Evolutionary conservation across 257 asterid species (phyloP).

Genomic region (Lantana camara): DNA sequence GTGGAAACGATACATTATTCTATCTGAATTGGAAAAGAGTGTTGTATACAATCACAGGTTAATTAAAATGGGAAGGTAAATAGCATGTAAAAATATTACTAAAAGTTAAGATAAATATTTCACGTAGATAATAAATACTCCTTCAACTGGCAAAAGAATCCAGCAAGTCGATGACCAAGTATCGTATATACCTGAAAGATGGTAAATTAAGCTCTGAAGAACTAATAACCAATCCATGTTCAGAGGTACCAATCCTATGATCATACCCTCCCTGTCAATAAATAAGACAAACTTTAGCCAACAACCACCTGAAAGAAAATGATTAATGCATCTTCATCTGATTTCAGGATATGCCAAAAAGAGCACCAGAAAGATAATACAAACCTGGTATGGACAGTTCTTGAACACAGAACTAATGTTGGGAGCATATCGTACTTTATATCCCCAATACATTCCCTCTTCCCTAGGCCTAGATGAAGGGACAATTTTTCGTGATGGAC

Average conservation of each 20-base stretch:
- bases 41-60: background rate
- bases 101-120: background rate
- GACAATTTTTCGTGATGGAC: constrained; percentile 62
- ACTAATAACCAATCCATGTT: constrained; percentile 66
- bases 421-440: constrained; percentile 85
- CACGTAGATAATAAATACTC: background rate
- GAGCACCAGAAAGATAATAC: background rate
- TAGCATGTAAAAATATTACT: background rate
- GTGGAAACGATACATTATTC: too few relatives aligned
- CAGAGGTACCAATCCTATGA: constrained; percentile 87
- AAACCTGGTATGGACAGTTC: constrained; percentile 79
- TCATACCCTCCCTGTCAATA: constrained; percentile 79
- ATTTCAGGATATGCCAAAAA: constrained; percentile 1
- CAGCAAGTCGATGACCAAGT: too few relatives aligned
- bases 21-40: background rate
- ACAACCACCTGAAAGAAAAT: background rate
- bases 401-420: constrained; percentile 78
- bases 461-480: constrained; percentile 80
- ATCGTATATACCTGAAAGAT: constrained; percentile 57
- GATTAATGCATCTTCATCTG: background rate
- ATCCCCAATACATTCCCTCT: constrained; percentile 96
- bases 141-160: background rate
- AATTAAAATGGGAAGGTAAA: background rate
- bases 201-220: constrained; percentile 80
- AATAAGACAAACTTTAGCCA: constrained; percentile 8